Base-by-base conservation (phyloP, 106 monocot genomes). In the Vanilla planifolia region DNA sequence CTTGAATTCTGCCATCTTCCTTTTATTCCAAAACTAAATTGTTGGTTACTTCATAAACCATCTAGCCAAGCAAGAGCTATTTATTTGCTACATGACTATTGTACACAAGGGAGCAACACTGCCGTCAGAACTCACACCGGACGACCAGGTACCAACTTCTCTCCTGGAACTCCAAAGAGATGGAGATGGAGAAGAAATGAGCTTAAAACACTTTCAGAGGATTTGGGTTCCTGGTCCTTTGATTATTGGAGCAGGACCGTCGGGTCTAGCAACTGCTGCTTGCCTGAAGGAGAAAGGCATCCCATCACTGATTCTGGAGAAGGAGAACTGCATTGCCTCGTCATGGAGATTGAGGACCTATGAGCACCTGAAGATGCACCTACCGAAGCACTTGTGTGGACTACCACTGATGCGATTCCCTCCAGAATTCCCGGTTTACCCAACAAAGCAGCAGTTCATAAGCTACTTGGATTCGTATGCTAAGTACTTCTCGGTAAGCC, bases 221-320 rank as follows among this genome's bases (percentile, higher is more conserved):
- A 68, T 86, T 7, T 81, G 79, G 79, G 57, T 83, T 40, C 82
- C 86, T 1, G 89, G 89, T 6, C 81, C 89, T 21, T 44, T 90
- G 32, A 90, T 90, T 33, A 73, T 90, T 14, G 91, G 91, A 55
- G 86, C 91, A 28, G 85, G 91, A n/a, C 86, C 85, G 17, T 80
- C 86, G 0, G 91, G 91, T 1, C 58, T 91, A 19, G 91, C 91
- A 3, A 70, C 76, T 7, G 86, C 91, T 17, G 91, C 86, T 19
- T 91, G 86, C 65, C 74, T 91, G 3, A 68, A 65, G 53, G 62
- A 67, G 42, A 76, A 70, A 69, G 90, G 90, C 11, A 74, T 91
- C 14, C 91, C 86, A 13, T 80, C 71, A 8, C 61, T 83, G 48
- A 72, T 91, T 35, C 82, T 91, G 0, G 92, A 92, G 58, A 83